phyloP scores from a whole-genome alignment of 2,329 filamentous ascomycete species.

The Calonectria pseudoreteaudii region DNA sequence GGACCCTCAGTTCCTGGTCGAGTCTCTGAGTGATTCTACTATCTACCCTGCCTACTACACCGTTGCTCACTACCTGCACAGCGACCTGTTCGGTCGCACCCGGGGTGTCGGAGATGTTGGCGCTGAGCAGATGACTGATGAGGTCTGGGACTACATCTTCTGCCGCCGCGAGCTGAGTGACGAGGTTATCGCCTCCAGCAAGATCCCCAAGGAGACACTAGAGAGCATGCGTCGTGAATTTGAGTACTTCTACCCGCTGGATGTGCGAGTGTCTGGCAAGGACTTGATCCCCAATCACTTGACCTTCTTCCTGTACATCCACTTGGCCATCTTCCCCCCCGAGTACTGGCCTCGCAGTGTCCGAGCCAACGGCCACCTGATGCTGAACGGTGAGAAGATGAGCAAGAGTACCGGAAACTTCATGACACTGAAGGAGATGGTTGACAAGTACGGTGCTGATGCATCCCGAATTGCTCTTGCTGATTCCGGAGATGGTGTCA shows the following conservation, averaged over 20 bases:
- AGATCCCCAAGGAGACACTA: conserved; percentile 79
- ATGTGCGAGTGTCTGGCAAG: conserved; percentile 90
- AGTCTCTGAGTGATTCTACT: conserved; percentile 91
- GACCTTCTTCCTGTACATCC: conserved; percentile 95
- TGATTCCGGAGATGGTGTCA: conserved; percentile 93
- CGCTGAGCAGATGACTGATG: conserved; percentile 90
- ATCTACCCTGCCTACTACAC: conserved; percentile 91
- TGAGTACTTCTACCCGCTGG: conserved; percentile 96
- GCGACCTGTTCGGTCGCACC: conserved; percentile 85
- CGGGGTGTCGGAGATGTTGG: conserved; percentile 76
- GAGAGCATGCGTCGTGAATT: conserved; percentile 90
- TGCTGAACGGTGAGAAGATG: conserved; percentile 99
- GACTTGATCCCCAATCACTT: conserved; percentile 94
- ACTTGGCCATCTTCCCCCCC: conserved; percentile 87
- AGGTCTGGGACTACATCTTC: conserved; percentile 97
- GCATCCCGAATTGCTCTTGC: conserved; percentile 91
- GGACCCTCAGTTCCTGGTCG: conserved; percentile 91
- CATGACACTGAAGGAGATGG: conserved; percentile 86
- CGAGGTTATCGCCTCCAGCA: conserved; percentile 71
- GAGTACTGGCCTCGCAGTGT: conserved; percentile 91
- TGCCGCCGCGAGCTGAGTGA: conserved; percentile 77
- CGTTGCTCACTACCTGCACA: conserved; percentile 76
- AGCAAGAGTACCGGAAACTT: conserved; percentile 98
- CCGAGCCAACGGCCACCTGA: conserved; percentile 90
- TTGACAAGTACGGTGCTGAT: conserved; percentile 94